phyloP scores from a whole-genome alignment of 148 eudicot genomes.

The Vaccinium corymbosum region DNA sequence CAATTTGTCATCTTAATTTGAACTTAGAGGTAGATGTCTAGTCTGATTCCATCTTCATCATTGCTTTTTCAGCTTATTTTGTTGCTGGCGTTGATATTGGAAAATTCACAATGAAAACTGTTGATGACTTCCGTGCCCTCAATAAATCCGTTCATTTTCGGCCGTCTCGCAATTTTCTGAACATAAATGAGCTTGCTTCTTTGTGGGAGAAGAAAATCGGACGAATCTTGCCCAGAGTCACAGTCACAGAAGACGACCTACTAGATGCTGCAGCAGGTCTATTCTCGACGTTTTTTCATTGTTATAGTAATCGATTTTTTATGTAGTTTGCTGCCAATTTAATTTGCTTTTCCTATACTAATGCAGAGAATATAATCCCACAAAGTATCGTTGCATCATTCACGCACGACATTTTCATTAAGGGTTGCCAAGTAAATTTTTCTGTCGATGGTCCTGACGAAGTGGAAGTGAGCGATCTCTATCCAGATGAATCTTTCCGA shows the following conservation, averaged over 20 bases:
- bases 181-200: constrained; percentile 44
- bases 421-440: constrained; percentile 40
- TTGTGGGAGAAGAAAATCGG: constrained; percentile 50
- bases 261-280: constrained; percentile 36
- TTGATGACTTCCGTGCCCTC: constrained; percentile 33
- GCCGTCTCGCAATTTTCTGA: constrained; percentile 38
- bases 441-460: constrained; percentile 30
- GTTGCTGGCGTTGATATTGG: constrained; percentile 46
- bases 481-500: constrained; percentile 28
- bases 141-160: constrained; percentile 44
- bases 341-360: neutral
- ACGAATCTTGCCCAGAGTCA: constrained; percentile 33
- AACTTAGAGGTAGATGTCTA: neutral
- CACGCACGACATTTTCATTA: constrained; percentile 49
- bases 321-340: neutral
- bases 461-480: constrained; percentile 31
- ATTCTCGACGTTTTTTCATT: neutral
- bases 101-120: constrained; percentile 37
- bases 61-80: constrained; percentile 38
- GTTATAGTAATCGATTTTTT: neutral
- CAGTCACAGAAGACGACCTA: constrained; percentile 33
- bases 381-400: constrained; percentile 39
- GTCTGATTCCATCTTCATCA: neutral
- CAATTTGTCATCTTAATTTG: no score
- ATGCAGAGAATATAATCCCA: constrained; percentile 33